Conservation (phyloP, 202 grass and related monocot genomes). For the Carex sylvatica region DNA sequence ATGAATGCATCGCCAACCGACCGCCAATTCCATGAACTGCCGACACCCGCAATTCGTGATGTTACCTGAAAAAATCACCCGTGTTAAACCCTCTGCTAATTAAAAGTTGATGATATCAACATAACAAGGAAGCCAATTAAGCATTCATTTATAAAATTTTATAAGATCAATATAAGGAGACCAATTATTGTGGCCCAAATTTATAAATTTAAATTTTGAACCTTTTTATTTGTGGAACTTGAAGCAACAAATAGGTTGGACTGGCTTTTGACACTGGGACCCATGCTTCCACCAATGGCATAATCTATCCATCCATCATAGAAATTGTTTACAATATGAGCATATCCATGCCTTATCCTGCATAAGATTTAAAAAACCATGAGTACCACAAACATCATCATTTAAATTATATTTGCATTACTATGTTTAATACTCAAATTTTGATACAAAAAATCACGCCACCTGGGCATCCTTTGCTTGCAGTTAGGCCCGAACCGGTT, state of each 20-base stretch:
- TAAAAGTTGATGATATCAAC: too few relatives aligned
- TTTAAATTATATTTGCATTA: not conserved
- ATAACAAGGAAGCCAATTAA: too few relatives aligned
- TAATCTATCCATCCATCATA: constrained; percentile 77
- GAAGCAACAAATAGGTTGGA: constrained; percentile 72
- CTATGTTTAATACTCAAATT: not conserved
- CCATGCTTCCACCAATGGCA: constrained; percentile 83
- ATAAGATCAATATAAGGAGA: not conserved
- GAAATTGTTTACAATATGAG: constrained; percentile 71
- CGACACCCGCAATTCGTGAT: constrained; percentile 28
- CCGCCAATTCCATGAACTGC: constrained; percentile 48
- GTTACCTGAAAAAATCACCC: constrained; percentile 42
- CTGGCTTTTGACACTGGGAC: constrained; percentile 65
- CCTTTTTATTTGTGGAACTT: constrained; percentile 40
- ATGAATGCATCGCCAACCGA: constrained; percentile 57
- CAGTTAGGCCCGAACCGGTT: constrained; percentile 77
- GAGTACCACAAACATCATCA: not conserved
- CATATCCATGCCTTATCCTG: constrained; percentile 80
- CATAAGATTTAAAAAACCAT: not conserved
- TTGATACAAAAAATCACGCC: not conserved
- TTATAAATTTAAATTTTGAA: not conserved
- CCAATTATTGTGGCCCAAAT: not conserved
- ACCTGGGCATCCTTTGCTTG: constrained; percentile 92
- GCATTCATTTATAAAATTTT: not conserved
- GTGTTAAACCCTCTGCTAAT: not conserved